A percentile compares a stretch with the other conserved stretches of the same genome.
Conservation (phyloP, 1,284 basidiomycete genomes). For the Hymenochaete sp. region DNA sequence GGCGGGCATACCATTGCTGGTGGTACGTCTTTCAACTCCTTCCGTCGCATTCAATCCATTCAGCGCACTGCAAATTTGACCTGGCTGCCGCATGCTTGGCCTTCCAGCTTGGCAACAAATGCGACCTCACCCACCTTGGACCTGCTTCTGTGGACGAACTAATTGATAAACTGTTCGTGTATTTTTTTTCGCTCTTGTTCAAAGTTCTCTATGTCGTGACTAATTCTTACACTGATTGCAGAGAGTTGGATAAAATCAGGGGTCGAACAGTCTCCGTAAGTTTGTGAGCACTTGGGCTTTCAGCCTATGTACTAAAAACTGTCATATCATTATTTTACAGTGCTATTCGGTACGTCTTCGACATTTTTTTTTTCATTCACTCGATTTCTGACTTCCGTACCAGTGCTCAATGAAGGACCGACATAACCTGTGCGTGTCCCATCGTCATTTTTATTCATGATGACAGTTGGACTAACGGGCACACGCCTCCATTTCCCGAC, state of each 20-base stretch:
- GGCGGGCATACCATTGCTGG: slow-evolving; percentile 76
- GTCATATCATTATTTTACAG: slow-evolving; percentile 31
- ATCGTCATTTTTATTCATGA: slow-evolving; percentile 1
- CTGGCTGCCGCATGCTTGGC: slow-evolving; percentile 1
- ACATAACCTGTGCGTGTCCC: slow-evolving; percentile 68
- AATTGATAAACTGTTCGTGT: slow-evolving; percentile 67
- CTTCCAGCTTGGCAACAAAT: slow-evolving; percentile 87
- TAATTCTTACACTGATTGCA: slow-evolving; percentile 24
- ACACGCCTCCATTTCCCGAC: neutral
- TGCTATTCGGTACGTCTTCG: slow-evolving; percentile 63
- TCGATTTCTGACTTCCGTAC: slow-evolving; percentile 17
- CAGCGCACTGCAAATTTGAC: neutral
- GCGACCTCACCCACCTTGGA: slow-evolving; percentile 72
- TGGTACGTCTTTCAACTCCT: slow-evolving; percentile 37
- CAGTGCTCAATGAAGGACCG: slow-evolving; percentile 89
- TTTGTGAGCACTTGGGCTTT: slow-evolving; percentile 16
- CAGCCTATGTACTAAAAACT: slow-evolving; percentile 4
- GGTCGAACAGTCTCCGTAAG: slow-evolving; percentile 80
- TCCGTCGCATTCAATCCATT: neutral
- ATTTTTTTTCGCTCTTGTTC: slow-evolving; percentile 6
- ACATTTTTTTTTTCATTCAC: slow-evolving; percentile 19
- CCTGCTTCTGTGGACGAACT: slow-evolving; percentile 82
- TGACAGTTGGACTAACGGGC: neutral
- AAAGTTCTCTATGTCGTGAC: neutral
- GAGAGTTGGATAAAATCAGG: slow-evolving; percentile 76